Conservation (phyloP, 306 rosid species). For the Cyclanthera cordifolia region DNA sequence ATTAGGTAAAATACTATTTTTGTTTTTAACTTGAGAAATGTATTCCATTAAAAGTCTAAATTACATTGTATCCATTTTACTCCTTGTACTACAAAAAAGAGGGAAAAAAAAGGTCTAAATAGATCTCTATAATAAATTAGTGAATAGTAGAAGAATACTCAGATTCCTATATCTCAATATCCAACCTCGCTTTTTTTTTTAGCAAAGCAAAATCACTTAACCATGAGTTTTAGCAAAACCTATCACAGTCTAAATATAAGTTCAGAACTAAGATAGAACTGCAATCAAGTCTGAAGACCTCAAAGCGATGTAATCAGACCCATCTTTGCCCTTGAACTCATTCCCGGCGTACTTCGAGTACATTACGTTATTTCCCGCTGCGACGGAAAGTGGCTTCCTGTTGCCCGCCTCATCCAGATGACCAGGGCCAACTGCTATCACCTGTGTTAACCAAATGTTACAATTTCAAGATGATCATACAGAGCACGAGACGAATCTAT, state of each 20-base stretch:
- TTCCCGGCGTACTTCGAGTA: slow-evolving; percentile 76
- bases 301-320: slow-evolving; percentile 49
- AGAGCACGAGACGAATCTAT: not conserved
- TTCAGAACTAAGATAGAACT: slow-evolving; percentile 38
- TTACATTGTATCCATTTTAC: too few relatives aligned
- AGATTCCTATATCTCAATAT: too few relatives aligned
- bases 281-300: slow-evolving; percentile 73
- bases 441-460: not conserved
- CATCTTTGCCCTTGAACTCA: slow-evolving; percentile 90
- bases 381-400: slow-evolving; percentile 37
- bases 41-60: too few relatives aligned
- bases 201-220: not conserved
- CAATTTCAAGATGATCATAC: not conserved
- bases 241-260: not conserved
- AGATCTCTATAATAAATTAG: too few relatives aligned
- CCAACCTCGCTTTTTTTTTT: not conserved
- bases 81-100: too few relatives aligned
- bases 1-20: too few relatives aligned
- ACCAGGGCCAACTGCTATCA: slow-evolving; percentile 29
- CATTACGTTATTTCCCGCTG: slow-evolving; percentile 51
- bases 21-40: too few relatives aligned
- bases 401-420: slow-evolving; percentile 69
- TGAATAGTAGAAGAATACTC: too few relatives aligned
- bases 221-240: not conserved
- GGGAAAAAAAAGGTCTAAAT: too few relatives aligned